phyloP scores from a whole-genome alignment of 2,329 filamentous ascomycete genomes.

The Botrytis cinerea region DNA sequence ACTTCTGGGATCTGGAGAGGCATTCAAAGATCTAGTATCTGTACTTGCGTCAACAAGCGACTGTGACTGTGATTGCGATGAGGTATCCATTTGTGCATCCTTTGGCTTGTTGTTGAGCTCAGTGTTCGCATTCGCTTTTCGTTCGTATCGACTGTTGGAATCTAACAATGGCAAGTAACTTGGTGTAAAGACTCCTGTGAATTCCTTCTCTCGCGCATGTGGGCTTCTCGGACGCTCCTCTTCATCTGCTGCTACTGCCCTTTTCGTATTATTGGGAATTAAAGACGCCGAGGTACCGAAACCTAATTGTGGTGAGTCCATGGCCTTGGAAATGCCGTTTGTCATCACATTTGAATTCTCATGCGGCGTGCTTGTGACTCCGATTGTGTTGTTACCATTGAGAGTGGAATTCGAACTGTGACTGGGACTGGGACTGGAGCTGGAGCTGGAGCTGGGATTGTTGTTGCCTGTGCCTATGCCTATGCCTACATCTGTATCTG shows the following conservation, averaged over 20 bases:
- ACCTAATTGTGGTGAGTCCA: constrained; percentile 19
- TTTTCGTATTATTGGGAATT: constrained; percentile 3
- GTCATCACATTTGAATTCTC: constrained; percentile 11
- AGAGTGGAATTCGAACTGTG: neutral
- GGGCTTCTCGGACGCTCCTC: constrained; percentile 47
- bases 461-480: neutral
- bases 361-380: constrained; percentile 2
- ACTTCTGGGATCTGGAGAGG: constrained; percentile 33
- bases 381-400: neutral
- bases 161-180: constrained; percentile 64
- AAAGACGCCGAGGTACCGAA: neutral
- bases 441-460: neutral
- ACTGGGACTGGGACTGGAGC: neutral
- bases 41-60: constrained; percentile 32
- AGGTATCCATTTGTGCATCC: constrained; percentile 30
- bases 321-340: constrained; percentile 8
- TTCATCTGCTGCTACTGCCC: constrained; percentile 27
- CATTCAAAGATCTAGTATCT: constrained; percentile 31
- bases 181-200: constrained; percentile 64
- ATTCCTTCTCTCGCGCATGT: constrained; percentile 59
- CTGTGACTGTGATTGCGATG: constrained; percentile 23
- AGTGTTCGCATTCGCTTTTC: constrained; percentile 16
- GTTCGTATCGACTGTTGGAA: constrained; percentile 37
- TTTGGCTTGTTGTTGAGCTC: constrained; percentile 25
- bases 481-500: neutral